Conservation (phyloP, 305 asterid species). For the Plantago lanceolata region DNA sequence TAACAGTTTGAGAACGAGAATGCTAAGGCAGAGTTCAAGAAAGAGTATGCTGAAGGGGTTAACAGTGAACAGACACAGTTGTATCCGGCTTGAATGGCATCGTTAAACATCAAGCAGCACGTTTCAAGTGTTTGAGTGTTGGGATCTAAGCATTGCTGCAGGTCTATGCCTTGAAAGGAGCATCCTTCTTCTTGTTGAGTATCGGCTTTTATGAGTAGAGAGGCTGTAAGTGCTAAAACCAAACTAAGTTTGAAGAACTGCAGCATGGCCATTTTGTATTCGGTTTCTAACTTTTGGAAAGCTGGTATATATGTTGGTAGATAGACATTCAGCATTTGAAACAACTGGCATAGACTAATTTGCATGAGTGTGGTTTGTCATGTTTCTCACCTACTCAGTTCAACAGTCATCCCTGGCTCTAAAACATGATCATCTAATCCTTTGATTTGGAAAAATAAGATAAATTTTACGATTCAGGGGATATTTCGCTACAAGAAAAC, state of each 20-base stretch:
- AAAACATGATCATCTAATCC: background rate
- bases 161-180: constrained; percentile 34
- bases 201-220: constrained; percentile 14
- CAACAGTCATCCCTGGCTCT: constrained; percentile 23
- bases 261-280: constrained; percentile 21
- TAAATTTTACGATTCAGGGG: background rate
- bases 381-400: constrained; percentile 32
- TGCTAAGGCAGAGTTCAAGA: constrained; percentile 23
- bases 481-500: no score
- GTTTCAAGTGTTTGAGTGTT: constrained; percentile 23
- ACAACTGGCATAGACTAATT: constrained; percentile 6
- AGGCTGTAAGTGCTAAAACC: constrained; percentile 16
- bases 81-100: constrained; percentile 40
- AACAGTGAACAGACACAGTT: constrained; percentile 41
- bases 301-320: background rate
- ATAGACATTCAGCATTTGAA: background rate
- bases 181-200: constrained; percentile 40
- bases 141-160: constrained; percentile 37
- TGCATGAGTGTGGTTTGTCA: constrained; percentile 19
- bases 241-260: constrained; percentile 15
- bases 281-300: background rate
- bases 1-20: constrained; percentile 37
- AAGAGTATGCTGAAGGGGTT: constrained; percentile 27
- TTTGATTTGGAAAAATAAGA: background rate
- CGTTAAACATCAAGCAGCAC: constrained; percentile 41